Conservation (phyloP, 164 flowering plant genomes). For the Houttuynia cordata region DNA sequence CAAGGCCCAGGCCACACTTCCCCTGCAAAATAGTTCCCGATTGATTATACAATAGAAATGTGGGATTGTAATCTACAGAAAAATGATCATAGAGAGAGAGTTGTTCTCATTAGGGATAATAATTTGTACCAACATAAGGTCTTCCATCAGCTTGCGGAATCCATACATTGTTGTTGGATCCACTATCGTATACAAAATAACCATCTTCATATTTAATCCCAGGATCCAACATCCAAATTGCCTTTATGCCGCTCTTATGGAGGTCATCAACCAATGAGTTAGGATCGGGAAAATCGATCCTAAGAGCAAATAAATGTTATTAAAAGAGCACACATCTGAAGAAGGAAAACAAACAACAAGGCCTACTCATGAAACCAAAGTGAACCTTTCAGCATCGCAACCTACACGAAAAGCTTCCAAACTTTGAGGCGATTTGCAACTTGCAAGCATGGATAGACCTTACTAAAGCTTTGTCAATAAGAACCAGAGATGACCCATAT, state of each 20-base stretch:
- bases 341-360: no score
- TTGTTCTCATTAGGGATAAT: background rate
- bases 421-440: no score
- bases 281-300: conserved; percentile 43
- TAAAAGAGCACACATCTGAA: background rate
- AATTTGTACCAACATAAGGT: conserved; percentile 56
- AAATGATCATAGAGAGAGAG: background rate
- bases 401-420: no score
- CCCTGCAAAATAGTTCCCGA: conserved; percentile 30
- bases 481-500: background rate
- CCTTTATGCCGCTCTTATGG: conserved; percentile 70
- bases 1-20: conserved; percentile 98
- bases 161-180: conserved; percentile 65
- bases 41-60: background rate
- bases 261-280: conserved; percentile 55
- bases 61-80: background rate
- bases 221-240: conserved; percentile 99
- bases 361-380: no score
- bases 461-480: no score
- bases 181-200: conserved; percentile 81
- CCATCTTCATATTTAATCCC: conserved; percentile 79
- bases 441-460: no score
- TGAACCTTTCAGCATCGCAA: no score
- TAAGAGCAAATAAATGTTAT: background rate
- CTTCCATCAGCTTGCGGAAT: conserved; percentile 56